These are phyloP conservation scores for Dactylonectria estremocensis DNA, from an alignment of 2,329 filamentous ascomycete genomes.

Conservation along the genomic window DNA sequence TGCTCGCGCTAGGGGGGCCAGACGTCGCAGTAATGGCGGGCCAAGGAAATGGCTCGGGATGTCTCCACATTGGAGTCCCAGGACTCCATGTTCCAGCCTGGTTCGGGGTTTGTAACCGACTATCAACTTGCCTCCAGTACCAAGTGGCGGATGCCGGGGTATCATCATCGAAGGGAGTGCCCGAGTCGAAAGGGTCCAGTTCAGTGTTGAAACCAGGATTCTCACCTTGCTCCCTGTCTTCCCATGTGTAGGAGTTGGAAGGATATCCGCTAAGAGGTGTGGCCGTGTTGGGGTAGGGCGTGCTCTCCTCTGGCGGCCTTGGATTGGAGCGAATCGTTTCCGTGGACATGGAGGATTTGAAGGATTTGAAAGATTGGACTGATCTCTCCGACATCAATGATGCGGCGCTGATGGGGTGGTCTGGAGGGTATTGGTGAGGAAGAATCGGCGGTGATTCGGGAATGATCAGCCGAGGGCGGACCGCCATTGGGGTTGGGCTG, in stretches of 20 bases:
- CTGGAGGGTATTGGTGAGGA: conserved; percentile 14
- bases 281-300: conserved; percentile 48
- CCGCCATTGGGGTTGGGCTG: conserved; percentile 50
- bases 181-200: conserved; percentile 28
- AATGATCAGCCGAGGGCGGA: conserved; percentile 48
- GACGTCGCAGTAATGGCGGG: conserved; percentile 28
- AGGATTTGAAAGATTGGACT: conserved; percentile 39
- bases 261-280: conserved; percentile 41
- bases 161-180: conserved; percentile 39
- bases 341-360: conserved; percentile 41
- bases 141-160: conserved; percentile 38
- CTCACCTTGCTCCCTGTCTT: conserved; percentile 40
- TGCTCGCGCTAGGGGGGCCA: conserved; percentile 8
- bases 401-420: conserved; percentile 35
- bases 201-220: conserved; percentile 25
- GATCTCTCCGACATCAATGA: conserved; percentile 44
- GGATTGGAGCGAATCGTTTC: conserved; percentile 47
- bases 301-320: conserved; percentile 50
- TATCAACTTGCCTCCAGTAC: conserved; percentile 43
- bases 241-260: conserved; percentile 21
- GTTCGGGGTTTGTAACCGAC: conserved; percentile 34
- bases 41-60: conserved; percentile 46
- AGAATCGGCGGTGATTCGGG: conserved; percentile 37
- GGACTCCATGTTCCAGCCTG: conserved; percentile 27
- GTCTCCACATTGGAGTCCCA: conserved; percentile 39